Base-by-base conservation (phyloP, 306 rosid genomes). In the Senna tora region DNA sequence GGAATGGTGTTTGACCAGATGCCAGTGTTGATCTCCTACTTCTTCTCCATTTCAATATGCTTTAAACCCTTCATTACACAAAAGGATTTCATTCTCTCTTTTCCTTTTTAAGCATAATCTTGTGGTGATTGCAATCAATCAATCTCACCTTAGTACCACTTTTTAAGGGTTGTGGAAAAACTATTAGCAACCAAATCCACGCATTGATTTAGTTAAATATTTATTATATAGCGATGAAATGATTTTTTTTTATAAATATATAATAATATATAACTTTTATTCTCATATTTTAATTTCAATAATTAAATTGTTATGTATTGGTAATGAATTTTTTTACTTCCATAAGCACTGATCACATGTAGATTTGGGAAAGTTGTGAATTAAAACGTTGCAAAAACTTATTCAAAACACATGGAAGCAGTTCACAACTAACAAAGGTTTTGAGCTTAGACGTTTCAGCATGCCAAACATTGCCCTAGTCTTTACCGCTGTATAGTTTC, bases 1-100 rank as follows among this genome's bases (percentile, higher is more conserved):
- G 96, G 76, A 43, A 70, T 75, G 4, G 39, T 30, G n/a, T 81
- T 78, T 77, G 87, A 77, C 83, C 47, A 72, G 5, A 22, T 49
- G 54, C 38, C 73, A 30, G 50, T 79, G 20, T 34, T 59, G 30
- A 75, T 79, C 75, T 76, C 78, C 80, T 69, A 46, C 15, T 59
- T 72, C 17, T 51, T 77, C 81, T 79, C 82, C 11, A 57, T 71
- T 25, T 25, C 30, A 25, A 1, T 81, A 51, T 50, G 0, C 22
- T 65, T 65, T 6, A 82, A 56, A 59, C 77, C 56, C 56, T 32
- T 71, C 78, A 33, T 41, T 53, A n/a, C 64, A 41, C 9, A 6
- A 45, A 3, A 12, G 5, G 36, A 0, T 13, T 57, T 28, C 39
- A 0, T 25, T 13, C 46, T 57, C 36, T 30, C 12, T 36, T 36